phyloP scores from a whole-genome alignment of 2,329 filamentous ascomycete genomes.

The Dactylellina parvicollis region DNA sequence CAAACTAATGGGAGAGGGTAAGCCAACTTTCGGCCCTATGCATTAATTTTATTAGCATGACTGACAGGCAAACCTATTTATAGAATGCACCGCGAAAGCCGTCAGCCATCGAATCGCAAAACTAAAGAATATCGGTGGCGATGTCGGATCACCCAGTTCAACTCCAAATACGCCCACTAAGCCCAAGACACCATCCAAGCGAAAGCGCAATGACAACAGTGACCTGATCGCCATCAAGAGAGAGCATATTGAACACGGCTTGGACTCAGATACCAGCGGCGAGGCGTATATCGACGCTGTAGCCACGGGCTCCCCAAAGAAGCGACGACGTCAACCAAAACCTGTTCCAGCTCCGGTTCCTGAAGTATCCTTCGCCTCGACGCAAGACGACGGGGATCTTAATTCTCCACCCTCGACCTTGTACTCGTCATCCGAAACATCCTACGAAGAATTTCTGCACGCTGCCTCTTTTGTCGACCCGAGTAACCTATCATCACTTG shows the following conservation, averaged over 20 bases:
- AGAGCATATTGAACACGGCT: slow-evolving; percentile 31
- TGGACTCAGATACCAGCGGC: slow-evolving; percentile 39
- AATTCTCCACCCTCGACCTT: slow-evolving; percentile 21
- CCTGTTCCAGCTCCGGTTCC: background rate
- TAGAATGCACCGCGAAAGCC: slow-evolving; percentile 57
- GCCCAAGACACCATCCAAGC: slow-evolving; percentile 31
- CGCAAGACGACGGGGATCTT: slow-evolving; percentile 17
- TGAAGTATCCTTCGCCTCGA: slow-evolving; percentile 31
- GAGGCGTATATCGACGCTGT: slow-evolving; percentile 37
- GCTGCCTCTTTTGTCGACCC: slow-evolving; percentile 13
- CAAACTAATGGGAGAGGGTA: slow-evolving; percentile 57
- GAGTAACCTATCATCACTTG: background rate
- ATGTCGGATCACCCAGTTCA: slow-evolving; percentile 18
- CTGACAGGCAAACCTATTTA: slow-evolving; percentile 2
- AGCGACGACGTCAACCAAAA: slow-evolving; percentile 35
- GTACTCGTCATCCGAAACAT: slow-evolving; percentile 15
- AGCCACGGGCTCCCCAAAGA: slow-evolving; percentile 40
- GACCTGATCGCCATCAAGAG: slow-evolving; percentile 38
- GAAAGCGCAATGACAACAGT: slow-evolving; percentile 37
- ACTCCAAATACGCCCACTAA: slow-evolving; percentile 39
- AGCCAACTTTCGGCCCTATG: background rate
- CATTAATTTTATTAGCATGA: slow-evolving; percentile 6
- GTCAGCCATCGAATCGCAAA: slow-evolving; percentile 57
- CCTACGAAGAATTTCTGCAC: slow-evolving; percentile 20
- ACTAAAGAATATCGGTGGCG: slow-evolving; percentile 54